Percentiles rank a stretch among this genome's conserved stretches.
phyloP scores from a whole-genome alignment of 2,329 filamentous ascomycete genomes.

The Herpotrichia juniperi region DNA sequence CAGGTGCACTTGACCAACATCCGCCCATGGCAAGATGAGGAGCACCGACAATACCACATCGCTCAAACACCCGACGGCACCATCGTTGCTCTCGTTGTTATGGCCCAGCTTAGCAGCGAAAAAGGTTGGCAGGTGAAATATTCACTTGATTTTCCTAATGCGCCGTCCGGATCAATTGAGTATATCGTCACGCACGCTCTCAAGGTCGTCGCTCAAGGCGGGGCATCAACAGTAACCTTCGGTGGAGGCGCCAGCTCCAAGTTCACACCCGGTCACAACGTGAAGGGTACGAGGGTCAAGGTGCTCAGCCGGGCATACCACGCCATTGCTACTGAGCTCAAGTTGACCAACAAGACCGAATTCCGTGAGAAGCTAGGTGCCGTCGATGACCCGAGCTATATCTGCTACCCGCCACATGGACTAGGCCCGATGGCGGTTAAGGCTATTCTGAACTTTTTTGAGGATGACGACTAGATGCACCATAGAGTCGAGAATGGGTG shows the following conservation, averaged over 20 bases:
- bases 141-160: slow-evolving; percentile 87
- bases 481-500: neutral
- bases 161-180: slow-evolving; percentile 88
- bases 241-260: slow-evolving; percentile 79
- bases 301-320: slow-evolving; percentile 84
- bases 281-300: slow-evolving; percentile 79
- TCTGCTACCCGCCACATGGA: slow-evolving; percentile 87
- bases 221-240: slow-evolving; percentile 77
- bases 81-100: slow-evolving; percentile 77
- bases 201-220: slow-evolving; percentile 62
- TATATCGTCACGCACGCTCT: slow-evolving; percentile 77
- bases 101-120: slow-evolving; percentile 79
- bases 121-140: slow-evolving; percentile 96
- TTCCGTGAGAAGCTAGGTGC: slow-evolving; percentile 92
- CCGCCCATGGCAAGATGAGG: slow-evolving; percentile 82
- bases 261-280: slow-evolving; percentile 79
- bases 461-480: slow-evolving; percentile 61
- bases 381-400: slow-evolving; percentile 81
- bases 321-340: slow-evolving; percentile 79
- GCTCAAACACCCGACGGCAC: slow-evolving; percentile 74
- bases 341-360: slow-evolving; percentile 81
- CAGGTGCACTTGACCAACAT: slow-evolving; percentile 93
- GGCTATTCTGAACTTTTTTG: slow-evolving; percentile 90
- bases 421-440: slow-evolving; percentile 81
- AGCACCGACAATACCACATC: slow-evolving; percentile 85